A percentile compares a stretch with the other conserved stretches of the same genome.
phyloP scores from a whole-genome alignment of 2,329 filamentous ascomycete genomes.

The Cytospora mali region DNA sequence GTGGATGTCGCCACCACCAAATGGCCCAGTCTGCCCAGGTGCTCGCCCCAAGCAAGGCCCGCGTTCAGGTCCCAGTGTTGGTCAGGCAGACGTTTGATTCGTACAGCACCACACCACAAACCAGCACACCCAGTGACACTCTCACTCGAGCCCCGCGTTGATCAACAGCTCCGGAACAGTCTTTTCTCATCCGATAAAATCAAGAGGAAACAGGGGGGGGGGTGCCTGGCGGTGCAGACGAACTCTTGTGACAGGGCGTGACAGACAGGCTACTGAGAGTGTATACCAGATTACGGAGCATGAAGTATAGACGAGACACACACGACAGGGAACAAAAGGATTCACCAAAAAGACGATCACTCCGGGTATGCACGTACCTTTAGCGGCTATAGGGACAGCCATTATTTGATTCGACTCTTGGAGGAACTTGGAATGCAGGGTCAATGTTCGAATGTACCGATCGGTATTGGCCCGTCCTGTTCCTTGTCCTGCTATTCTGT shows the following conservation, averaged over 20 bases:
- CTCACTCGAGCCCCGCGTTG: slow-evolving; percentile 20
- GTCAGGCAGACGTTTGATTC: slow-evolving; percentile 12
- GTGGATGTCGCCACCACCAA: slow-evolving; percentile 16
- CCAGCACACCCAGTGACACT: neutral
- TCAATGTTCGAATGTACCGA: neutral
- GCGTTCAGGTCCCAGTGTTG: neutral
- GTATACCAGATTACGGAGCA: neutral
- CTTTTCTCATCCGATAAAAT: neutral
- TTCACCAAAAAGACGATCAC: too few relatives aligned
- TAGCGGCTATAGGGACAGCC: slow-evolving; percentile 42
- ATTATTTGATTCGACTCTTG: slow-evolving; percentile 33
- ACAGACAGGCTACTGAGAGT: too few relatives aligned
- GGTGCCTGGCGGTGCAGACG: too few relatives aligned
- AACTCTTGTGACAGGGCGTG: neutral
- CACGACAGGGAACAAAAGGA: slow-evolving; percentile 8
- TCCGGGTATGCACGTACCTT: slow-evolving; percentile 41
- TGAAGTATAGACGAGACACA: neutral
- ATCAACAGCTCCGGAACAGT: slow-evolving; percentile 9
- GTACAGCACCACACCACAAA: neutral
- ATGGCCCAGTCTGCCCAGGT: slow-evolving; percentile 18
- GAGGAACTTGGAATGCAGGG: neutral
- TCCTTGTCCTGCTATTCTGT: neutral
- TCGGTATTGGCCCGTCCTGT: too few relatives aligned
- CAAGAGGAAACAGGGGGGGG: neutral
- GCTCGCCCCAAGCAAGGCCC: neutral